phyloP scores from a whole-genome alignment of 2,329 filamentous ascomycete species.

The Phaeosphaeriaceae sp. region DNA sequence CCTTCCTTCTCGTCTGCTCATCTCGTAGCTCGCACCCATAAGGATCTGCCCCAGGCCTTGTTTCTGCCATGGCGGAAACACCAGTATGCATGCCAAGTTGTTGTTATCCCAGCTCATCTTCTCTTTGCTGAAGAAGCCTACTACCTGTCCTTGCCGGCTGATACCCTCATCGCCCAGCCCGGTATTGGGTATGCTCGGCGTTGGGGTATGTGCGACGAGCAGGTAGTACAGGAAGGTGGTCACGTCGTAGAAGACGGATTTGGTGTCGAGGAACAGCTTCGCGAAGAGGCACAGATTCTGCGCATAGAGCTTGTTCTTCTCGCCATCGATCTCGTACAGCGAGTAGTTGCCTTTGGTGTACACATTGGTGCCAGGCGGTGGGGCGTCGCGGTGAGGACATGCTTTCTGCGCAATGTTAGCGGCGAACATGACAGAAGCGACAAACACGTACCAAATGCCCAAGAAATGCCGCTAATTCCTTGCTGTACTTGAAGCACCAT shows the following conservation, averaged over 20 bases:
- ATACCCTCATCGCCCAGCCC: slow-evolving; percentile 25
- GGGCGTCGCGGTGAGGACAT: slow-evolving; percentile 49
- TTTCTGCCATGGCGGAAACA: slow-evolving; percentile 95
- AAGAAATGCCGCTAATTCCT: slow-evolving; percentile 56
- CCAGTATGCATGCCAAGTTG: slow-evolving; percentile 93
- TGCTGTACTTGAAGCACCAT: slow-evolving; percentile 93
- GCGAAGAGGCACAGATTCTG: slow-evolving; percentile 96
- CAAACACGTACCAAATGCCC: slow-evolving; percentile 47
- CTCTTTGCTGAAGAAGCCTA: slow-evolving; percentile 99
- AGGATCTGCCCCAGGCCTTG: slow-evolving; percentile 86
- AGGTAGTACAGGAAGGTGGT: slow-evolving; percentile 94
- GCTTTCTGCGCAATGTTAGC: slow-evolving; percentile 47
- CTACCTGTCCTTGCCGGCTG: slow-evolving; percentile 61
- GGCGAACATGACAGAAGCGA: not conserved
- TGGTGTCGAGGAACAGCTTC: slow-evolving; percentile 97
- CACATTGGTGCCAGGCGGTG: slow-evolving; percentile 73
- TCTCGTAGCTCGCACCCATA: slow-evolving; percentile 93
- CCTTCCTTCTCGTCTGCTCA: slow-evolving; percentile 81
- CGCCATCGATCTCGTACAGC: slow-evolving; percentile 92
- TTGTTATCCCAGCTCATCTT: slow-evolving; percentile 99
- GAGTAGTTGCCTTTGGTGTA: slow-evolving; percentile 83
- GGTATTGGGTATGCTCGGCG: slow-evolving; percentile 40
- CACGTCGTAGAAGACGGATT: slow-evolving; percentile 98
- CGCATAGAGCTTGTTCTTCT: slow-evolving; percentile 84
- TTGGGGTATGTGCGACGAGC: slow-evolving; percentile 73